phyloP scores from a whole-genome alignment of 176 grass and related monocot species.

The Raddia guianensis region DNA sequence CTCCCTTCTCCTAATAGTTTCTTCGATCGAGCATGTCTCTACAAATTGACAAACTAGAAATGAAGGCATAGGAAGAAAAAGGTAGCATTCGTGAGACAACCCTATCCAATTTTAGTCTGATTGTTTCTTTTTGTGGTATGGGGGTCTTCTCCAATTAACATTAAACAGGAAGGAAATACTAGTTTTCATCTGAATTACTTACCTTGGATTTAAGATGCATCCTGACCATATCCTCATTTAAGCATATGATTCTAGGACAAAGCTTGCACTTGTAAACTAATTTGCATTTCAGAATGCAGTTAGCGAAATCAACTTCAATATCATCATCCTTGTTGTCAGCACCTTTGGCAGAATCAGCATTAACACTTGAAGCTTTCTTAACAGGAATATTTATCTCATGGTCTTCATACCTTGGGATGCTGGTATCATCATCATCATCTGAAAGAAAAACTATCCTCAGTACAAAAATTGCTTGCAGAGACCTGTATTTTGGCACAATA shows the following conservation, averaged over 20 bases:
- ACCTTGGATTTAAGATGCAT: conserved; percentile 95
- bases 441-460: conserved; percentile 35
- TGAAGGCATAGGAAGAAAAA: not conserved
- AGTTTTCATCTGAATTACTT: conserved; percentile 17
- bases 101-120: not conserved
- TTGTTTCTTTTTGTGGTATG: not conserved
- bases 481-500: not conserved
- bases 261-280: conserved; percentile 88
- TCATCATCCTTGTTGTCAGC: conserved; percentile 41
- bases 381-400: conserved; percentile 29
- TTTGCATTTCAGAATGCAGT: conserved; percentile 82
- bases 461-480: not conserved
- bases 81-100: conserved; percentile 14
- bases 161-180: conserved; percentile 22
- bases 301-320: conserved; percentile 48
- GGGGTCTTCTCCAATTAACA: not conserved
- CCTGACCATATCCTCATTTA: conserved; percentile 77
- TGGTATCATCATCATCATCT: conserved; percentile 60
- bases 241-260: conserved; percentile 85
- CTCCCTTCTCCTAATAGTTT: conserved; percentile 79
- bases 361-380: conserved; percentile 39
- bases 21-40: conserved; percentile 87
- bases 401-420: conserved; percentile 20
- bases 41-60: conserved; percentile 33
- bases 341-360: conserved; percentile 32